Percentiles rank a stretch among this genome's conserved stretches.
Evolutionary conservation across 306 rosid species (phyloP).

Genomic region (Casuarina cunninghamiana): DNA sequence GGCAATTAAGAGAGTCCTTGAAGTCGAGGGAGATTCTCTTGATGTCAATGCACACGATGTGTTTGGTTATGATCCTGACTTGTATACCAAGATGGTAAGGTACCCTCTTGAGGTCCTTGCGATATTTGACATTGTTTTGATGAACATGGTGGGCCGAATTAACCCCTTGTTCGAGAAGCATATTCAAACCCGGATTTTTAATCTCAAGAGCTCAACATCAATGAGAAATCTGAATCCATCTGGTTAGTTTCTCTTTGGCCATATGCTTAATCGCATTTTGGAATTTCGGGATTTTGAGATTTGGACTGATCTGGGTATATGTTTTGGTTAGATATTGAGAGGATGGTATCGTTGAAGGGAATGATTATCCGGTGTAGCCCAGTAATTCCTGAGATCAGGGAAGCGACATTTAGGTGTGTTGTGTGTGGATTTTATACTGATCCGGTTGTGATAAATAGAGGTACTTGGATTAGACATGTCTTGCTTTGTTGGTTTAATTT

Average conservation of each 20-base stretch:
- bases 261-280: background rate
- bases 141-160: conserved; percentile 81
- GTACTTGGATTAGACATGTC: conserved; percentile 31
- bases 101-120: conserved; percentile 97
- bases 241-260: conserved; percentile 49
- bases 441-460: conserved; percentile 83
- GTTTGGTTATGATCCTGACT: conserved; percentile 82
- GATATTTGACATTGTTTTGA: conserved; percentile 87
- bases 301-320: conserved; percentile 18
- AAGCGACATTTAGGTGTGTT: conserved; percentile 93
- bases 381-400: conserved; percentile 90
- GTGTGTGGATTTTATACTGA: conserved; percentile 87
- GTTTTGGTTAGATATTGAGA: conserved; percentile 67
- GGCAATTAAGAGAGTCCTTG: conserved; percentile 63
- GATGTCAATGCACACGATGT: conserved; percentile 83
- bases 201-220: conserved; percentile 71
- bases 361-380: conserved; percentile 88
- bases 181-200: conserved; percentile 85
- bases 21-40: conserved; percentile 72
- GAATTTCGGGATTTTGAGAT: background rate
- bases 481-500: background rate
- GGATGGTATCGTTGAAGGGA: conserved; percentile 93
- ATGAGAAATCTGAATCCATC: conserved; percentile 94
- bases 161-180: conserved; percentile 85
- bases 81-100: conserved; percentile 90